Evolutionary conservation across 495 filamentous ascomycete species (phyloP), one percentile per base, ranked within the genome.

Genomic region (Thermochaetoides thermophila): DNA sequence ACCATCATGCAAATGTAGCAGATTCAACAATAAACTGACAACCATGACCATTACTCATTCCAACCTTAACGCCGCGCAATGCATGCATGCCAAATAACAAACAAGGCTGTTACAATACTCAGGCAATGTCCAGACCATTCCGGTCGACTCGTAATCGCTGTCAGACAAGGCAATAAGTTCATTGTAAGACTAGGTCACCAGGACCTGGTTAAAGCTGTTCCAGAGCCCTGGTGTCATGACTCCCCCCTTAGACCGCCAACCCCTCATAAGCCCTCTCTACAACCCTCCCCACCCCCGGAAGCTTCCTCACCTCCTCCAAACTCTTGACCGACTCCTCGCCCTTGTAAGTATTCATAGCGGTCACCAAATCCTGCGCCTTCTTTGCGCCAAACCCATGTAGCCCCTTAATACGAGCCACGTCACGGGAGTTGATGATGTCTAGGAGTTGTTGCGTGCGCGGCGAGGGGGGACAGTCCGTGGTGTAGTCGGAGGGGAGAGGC

Each of bases 361-460:
- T 61, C 10, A 78, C 66, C 37, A 80, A 58, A 32, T 75, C 74
- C 45, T 69, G 63, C 0, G 74, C 74, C 47, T 70, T 74, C 59
- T 78, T 78, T 4, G 66, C 59, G 0, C 75, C 75, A 11, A 80
- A 64, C 6, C 75, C 68, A 21, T 80, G 83, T n/a, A 96, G 66
- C 12, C 74, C 69, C 21, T 56, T 76, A 30, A 82, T 84, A 37
- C 72, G 66, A 19, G 57, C 63, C 5, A 84, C 55, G 40, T 95
- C 81, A 10, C 81, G 67, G 2, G 77, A 82, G 55, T 97, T 97
- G 55, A 97, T 75, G 45, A 95, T 80, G 10, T 71, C 66, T 3
- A 97, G 64, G 7, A 97, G 50, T 32, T 74, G 70, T 42, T 64
- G 59, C 4, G 81, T 81, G 5, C 76, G 66, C 2, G 84, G 82